Evolutionary conservation across 2,329 filamentous ascomycete species (phyloP).

Genomic region (Penicillium sp.): DNA sequence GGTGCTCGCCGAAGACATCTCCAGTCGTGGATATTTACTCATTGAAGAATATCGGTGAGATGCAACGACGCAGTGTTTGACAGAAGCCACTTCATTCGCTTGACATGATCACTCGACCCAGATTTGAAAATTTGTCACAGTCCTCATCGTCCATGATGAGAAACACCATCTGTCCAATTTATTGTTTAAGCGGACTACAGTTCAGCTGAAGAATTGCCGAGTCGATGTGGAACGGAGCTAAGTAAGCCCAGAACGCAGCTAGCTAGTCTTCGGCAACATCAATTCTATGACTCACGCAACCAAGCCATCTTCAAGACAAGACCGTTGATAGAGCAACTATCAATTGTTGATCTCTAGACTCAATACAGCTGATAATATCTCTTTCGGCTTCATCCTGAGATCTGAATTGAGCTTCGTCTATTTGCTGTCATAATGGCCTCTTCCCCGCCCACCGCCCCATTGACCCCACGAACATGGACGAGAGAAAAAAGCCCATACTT

Average conservation of each 20-base stretch:
- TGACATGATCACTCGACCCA: too few species aligned
- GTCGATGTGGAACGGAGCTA: neutral
- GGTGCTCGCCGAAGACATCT: neutral
- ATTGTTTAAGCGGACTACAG: neutral
- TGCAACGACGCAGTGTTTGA: neutral
- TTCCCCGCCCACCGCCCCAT: constrained; percentile 10
- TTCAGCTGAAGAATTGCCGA: neutral
- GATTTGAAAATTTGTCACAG: neutral
- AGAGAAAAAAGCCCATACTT: constrained; percentile 15
- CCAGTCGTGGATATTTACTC: neutral
- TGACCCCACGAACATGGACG: constrained; percentile 17
- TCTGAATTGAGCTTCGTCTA: neutral
- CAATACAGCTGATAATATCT: neutral
- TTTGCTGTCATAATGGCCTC: constrained; percentile 12
- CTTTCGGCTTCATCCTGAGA: neutral
- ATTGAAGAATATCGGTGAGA: neutral
- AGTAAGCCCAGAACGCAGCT: neutral
- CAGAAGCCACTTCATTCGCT: neutral
- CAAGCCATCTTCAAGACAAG: neutral
- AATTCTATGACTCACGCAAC: neutral
- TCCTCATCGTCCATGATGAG: neutral
- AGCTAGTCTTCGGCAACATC: neutral
- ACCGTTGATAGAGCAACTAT: neutral
- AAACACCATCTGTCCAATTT: too few species aligned
- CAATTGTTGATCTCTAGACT: neutral